These are phyloP conservation scores for Aspergillus kassunensis DNA, from an alignment of 495 filamentous ascomycete species.

Conservation along the genomic window DNA sequence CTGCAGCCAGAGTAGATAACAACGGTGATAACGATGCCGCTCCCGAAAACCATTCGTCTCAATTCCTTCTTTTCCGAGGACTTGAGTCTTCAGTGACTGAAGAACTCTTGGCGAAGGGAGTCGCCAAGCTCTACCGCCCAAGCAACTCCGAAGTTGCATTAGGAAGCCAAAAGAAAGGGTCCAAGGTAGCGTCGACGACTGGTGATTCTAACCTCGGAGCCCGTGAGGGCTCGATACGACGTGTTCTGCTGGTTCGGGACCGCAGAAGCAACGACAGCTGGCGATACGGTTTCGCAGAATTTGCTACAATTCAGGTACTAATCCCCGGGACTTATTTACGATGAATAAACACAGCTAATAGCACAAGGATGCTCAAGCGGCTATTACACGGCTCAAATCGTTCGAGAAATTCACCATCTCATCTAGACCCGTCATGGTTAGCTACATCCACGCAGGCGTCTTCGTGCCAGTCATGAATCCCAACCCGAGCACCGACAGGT, in stretches of 20 bases:
- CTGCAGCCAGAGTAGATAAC: conserved; percentile 44
- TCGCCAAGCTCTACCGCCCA: conserved; percentile 71
- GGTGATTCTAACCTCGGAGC: conserved; percentile 72
- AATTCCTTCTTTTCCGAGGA: conserved; percentile 74
- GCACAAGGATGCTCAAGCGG: conserved; percentile 69
- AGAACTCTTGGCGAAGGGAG: conserved; percentile 71
- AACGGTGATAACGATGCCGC: conserved; percentile 80
- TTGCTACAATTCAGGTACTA: conserved; percentile 56
- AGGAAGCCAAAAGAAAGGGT: conserved; percentile 44
- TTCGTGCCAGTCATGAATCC: conserved; percentile 72
- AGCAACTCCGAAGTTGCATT: conserved; percentile 18
- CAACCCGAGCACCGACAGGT: conserved; percentile 49
- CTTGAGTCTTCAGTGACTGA: conserved; percentile 74
- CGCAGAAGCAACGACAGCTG: conserved; percentile 71
- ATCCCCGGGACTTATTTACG: background rate
- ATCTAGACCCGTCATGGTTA: conserved; percentile 68
- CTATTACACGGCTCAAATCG: conserved; percentile 67
- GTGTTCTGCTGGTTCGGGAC: conserved; percentile 77
- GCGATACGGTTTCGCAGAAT: conserved; percentile 89
- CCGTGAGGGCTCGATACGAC: conserved; percentile 67
- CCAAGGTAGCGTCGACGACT: conserved; percentile 72
- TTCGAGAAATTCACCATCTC: conserved; percentile 83
- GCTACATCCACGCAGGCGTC: conserved; percentile 82
- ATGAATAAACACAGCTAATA: background rate
- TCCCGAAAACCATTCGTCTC: conserved; percentile 68